Conservation (phyloP, 2,329 filamentous ascomycete species). For the Falciphora oryzae region DNA sequence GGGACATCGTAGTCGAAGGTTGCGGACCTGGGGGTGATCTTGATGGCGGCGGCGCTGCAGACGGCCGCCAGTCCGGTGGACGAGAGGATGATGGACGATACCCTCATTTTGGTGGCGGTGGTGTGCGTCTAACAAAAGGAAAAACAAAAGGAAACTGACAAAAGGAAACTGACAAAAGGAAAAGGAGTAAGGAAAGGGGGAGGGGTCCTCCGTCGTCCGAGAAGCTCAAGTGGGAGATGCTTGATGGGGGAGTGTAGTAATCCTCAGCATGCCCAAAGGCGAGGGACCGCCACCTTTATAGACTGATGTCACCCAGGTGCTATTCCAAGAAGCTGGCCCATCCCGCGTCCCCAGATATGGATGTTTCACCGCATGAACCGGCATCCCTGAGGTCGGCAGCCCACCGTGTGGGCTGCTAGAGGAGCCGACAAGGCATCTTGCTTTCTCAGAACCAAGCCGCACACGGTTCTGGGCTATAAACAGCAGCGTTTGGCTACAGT, state of each 20-base stretch:
- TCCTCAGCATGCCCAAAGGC: background rate
- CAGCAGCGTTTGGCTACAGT: background rate
- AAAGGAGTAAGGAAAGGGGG: background rate
- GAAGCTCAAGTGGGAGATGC: background rate
- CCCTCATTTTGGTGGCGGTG: background rate
- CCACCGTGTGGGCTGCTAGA: no score
- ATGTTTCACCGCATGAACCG: no score
- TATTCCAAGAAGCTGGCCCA: background rate
- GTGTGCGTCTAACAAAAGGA: background rate
- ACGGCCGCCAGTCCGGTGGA: background rate
- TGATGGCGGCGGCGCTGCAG: constrained; percentile 1
- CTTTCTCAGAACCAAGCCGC: no score
- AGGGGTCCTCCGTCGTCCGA: no score
- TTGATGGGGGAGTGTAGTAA: background rate
- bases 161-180: background rate
- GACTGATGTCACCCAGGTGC: background rate
- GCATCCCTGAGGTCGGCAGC: no score
- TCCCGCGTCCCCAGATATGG: background rate
- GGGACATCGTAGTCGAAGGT: background rate
- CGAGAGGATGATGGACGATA: background rate
- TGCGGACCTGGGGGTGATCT: background rate
- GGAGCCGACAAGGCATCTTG: no score
- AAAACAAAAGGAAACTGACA: background rate
- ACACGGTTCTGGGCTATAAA: background rate
- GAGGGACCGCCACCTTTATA: background rate